Evolutionary conservation across 2,329 filamentous ascomycete genomes (phyloP), one percentile per base, ranked within the genome.

Genomic region (Pyrenophora teres): DNA sequence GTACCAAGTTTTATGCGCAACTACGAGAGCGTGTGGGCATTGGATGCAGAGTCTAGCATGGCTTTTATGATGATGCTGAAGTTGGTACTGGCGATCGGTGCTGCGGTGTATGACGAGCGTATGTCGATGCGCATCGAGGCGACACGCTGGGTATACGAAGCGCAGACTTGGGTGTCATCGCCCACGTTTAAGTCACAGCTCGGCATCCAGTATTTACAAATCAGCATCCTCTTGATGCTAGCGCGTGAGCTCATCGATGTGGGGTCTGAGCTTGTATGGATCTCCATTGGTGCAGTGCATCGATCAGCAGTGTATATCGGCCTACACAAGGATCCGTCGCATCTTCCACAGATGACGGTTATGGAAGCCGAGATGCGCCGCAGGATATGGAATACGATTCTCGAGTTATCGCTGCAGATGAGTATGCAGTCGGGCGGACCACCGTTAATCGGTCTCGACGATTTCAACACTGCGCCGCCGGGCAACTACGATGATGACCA

Each of bases 101-200:
- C 82, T 1, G 71, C 75, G 1, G 71, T 74, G 0, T 78, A 82
- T 49, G 81, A 86, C 44, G 75, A 80, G 0, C 53, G 68, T 0
- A 85, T 82, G 48, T 80, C 78, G 0, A 57, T 84, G 31, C 77
- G 82, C 6, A 44, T 70, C 5, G 73, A 75, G 0, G 83, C 83
- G 0, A 70, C 79, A n/a, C 74, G 69, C 23, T 87, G 83, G 84
- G 70, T 85, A 0, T 81, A 82, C 47, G 82, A 85, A 54, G 83
- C 79, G 0, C 80, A 83, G 38, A 77, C 77, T 0, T 87, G 81
- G 80, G 44, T 82, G 0, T 78, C 79, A 0, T 76, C 77, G 4
- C 84, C 83, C 0, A 72, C 78, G 3, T 80, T 78, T 60, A 87
- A 86, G 53, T 74, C 77, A 0, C 70, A 77, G 0, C 70, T 86